phyloP scores from a whole-genome alignment of 805 yeast species.

The Candida peoriensis region DNA sequence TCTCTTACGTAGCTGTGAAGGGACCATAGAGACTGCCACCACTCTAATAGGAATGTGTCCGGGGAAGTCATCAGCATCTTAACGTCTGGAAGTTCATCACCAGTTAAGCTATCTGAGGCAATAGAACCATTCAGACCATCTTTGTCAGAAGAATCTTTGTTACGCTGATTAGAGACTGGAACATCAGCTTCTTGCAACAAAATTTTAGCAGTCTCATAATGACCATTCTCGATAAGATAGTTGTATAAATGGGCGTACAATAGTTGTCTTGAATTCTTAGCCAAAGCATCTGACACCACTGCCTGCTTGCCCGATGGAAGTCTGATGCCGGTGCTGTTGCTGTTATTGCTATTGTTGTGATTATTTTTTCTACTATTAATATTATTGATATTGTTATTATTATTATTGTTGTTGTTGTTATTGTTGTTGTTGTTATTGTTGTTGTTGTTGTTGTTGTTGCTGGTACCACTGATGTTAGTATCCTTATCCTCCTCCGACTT shows the following conservation, averaged over 20 bases:
- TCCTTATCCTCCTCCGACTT: no score
- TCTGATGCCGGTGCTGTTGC: slow-evolving; percentile 1
- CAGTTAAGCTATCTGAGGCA: slow-evolving; percentile 7
- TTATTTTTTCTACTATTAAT: no score
- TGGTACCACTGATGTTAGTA: no score
- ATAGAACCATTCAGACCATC: slow-evolving; percentile 6
- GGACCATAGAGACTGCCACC: slow-evolving; percentile 53
- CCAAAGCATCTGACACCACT: slow-evolving; percentile 39
- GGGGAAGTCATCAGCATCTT: slow-evolving; percentile 38
- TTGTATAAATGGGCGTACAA: slow-evolving; percentile 48
- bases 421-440: no score
- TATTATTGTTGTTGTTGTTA: no score
- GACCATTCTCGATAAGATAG: slow-evolving; percentile 41
- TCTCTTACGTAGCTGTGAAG: slow-evolving; percentile 40
- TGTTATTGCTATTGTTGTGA: no score
- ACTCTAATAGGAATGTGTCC: slow-evolving; percentile 46
- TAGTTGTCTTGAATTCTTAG: slow-evolving; percentile 44
- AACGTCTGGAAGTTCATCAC: slow-evolving; percentile 25
- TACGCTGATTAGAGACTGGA: slow-evolving; percentile 26
- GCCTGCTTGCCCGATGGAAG: slow-evolving; percentile 7
- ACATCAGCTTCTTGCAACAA: slow-evolving; percentile 42
- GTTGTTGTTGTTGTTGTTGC: no score
- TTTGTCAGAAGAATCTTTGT: slow-evolving; percentile 4
- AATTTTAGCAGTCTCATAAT: slow-evolving; percentile 44
- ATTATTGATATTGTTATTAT: no score